Conservation (phyloP, 1,284 basidiomycete genomes). For the Malassezia yamatoensis region DNA sequence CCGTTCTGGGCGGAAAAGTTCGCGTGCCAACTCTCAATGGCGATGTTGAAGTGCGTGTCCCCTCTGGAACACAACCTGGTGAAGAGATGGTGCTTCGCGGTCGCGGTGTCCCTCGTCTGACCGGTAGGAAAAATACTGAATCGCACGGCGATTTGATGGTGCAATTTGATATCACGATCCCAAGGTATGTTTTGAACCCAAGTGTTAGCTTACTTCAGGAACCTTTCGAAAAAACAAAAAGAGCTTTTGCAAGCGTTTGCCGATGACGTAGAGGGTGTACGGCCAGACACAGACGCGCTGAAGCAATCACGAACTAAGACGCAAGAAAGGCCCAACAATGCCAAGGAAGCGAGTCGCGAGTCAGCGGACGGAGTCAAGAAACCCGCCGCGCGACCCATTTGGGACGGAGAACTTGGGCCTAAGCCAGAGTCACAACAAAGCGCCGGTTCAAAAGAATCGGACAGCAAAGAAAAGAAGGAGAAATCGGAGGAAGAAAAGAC, state of each 20-base stretch:
- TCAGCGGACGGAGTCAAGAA: background rate
- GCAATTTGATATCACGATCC: constrained; percentile 75
- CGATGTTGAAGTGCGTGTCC: constrained; percentile 87
- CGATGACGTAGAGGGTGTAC: constrained; percentile 73
- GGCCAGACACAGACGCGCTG: background rate
- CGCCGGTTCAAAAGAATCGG: background rate
- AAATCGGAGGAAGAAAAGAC: constrained; percentile 1
- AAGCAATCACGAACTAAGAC: constrained; percentile 33
- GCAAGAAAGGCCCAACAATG: background rate
- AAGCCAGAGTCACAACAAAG: background rate
- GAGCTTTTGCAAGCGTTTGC: constrained; percentile 79
- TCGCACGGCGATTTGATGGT: constrained; percentile 73
- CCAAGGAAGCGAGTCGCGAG: background rate
- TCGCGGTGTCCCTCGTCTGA: constrained; percentile 61
- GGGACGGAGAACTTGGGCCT: background rate
- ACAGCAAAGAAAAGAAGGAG: background rate
- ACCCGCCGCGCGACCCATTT: background rate
- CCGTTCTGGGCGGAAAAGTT: constrained; percentile 80
- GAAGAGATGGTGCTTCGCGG: constrained; percentile 92
- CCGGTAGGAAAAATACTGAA: constrained; percentile 51
- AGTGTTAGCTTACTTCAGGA: constrained; percentile 52
- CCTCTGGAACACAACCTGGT: constrained; percentile 85
- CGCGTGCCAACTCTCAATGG: constrained; percentile 91
- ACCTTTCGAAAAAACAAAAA: constrained; percentile 69
- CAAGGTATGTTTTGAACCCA: constrained; percentile 59